phyloP scores from a whole-genome alignment of 179 eudicot genomes.

The Nepenthes alata region DNA sequence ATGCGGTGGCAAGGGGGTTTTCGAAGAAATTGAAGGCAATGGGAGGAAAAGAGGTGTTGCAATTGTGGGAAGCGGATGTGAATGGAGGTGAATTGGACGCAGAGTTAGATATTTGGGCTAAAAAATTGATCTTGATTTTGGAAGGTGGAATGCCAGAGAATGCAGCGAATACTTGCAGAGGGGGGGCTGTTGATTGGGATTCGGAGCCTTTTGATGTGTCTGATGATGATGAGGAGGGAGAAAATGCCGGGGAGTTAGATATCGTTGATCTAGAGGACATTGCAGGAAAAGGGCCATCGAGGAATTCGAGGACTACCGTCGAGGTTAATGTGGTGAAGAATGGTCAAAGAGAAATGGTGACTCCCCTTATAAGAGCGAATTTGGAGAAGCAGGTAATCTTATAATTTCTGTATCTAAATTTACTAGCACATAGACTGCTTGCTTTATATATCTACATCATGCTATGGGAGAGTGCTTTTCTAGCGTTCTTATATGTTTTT shows the following conservation, averaged over 20 bases:
- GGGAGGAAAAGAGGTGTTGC: constrained; percentile 63
- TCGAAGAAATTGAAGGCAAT: constrained; percentile 42
- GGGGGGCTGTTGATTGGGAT: constrained; percentile 26
- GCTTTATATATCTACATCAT: no score
- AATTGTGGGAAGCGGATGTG: constrained; percentile 68
- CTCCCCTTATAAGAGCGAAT: constrained; percentile 83
- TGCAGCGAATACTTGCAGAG: constrained; percentile 21
- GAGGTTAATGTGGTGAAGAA: constrained; percentile 42
- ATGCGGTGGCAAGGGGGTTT: constrained; percentile 51
- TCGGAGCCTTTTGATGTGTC: constrained; percentile 23
- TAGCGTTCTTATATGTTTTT: no score
- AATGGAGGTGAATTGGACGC: constrained; percentile 53
- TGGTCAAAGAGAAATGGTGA: constrained; percentile 81
- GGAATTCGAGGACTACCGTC: constrained; percentile 28
- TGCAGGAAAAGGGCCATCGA: constrained; percentile 81
- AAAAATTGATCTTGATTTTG: constrained; percentile 35
- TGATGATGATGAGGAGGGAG: constrained; percentile 43
- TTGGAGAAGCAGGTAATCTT: constrained; percentile 74
- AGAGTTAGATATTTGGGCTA: constrained; percentile 70
- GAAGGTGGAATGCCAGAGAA: constrained; percentile 30
- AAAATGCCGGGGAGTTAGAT: constrained; percentile 25
- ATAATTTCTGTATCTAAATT: no score
- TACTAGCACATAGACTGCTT: no score
- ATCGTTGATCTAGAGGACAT: constrained; percentile 87
- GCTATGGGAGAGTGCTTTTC: no score